A percentile compares a stretch with the other conserved stretches of the same genome.
Evolutionary conservation across 2,329 filamentous ascomycete genomes (phyloP).

Genomic region (Elsinoe fawcettii): DNA sequence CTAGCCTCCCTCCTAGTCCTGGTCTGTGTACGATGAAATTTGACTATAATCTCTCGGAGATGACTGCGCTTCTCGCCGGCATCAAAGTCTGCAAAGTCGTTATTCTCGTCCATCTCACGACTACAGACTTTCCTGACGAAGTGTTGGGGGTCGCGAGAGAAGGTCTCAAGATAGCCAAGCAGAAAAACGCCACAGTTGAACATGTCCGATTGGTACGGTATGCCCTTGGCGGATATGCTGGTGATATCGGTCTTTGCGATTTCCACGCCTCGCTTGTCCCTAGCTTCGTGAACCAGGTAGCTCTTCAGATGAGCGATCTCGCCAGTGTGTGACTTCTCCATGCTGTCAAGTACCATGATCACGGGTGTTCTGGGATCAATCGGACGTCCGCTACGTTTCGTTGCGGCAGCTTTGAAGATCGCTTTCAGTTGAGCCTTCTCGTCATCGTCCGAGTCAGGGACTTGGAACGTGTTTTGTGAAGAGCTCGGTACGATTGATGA

Average conservation of each 20-base stretch:
- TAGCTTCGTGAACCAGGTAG: constrained; percentile 68
- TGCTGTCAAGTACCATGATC: constrained; percentile 83
- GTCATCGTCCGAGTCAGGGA: constrained; percentile 15
- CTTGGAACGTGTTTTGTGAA: constrained; percentile 11
- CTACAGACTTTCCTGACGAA: constrained; percentile 62
- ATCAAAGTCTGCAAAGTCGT: constrained; percentile 48
- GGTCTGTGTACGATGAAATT: constrained; percentile 53
- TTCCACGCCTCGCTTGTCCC: constrained; percentile 49
- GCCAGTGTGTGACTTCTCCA: constrained; percentile 55
- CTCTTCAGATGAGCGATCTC: constrained; percentile 64
- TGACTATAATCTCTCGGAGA: constrained; percentile 59
- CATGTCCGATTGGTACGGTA: constrained; percentile 75
- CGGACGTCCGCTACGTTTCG: background rate
- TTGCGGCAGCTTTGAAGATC: background rate
- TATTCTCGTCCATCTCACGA: constrained; percentile 51
- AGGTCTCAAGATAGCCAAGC: constrained; percentile 74
- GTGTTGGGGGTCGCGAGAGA: constrained; percentile 63
- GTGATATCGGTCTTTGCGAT: constrained; percentile 41
- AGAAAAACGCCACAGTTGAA: constrained; percentile 87
- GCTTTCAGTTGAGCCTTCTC: background rate
- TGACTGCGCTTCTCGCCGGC: constrained; percentile 53
- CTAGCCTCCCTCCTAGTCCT: constrained; percentile 44
- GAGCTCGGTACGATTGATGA: background rate
- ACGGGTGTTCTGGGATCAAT: constrained; percentile 42
- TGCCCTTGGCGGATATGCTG: constrained; percentile 62